Evolutionary conservation across 2,329 filamentous ascomycete genomes (phyloP).

Genomic region (Fusarium euwallaceae): DNA sequence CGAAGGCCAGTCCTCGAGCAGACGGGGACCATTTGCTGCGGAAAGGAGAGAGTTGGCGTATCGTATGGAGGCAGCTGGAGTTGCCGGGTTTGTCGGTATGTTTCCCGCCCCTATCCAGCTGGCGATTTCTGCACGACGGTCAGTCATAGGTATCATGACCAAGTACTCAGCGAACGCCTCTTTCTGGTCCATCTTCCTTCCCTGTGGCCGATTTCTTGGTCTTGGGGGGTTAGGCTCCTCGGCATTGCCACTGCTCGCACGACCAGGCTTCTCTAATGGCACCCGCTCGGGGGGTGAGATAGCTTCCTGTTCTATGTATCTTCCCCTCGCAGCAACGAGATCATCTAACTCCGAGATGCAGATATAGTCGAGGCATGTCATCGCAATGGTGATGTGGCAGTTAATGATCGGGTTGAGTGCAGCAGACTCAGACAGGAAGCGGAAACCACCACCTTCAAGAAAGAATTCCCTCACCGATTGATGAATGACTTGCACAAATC

Average conservation of each 20-base stretch:
- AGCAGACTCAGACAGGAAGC: accelerated
- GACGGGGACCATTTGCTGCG: neutral
- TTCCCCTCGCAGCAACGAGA: slow-evolving; percentile 1
- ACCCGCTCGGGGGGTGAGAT: neutral
- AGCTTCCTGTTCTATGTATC: too few species aligned
- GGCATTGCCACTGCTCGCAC: too few species aligned
- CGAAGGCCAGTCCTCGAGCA: neutral
- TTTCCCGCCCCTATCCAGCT: neutral
- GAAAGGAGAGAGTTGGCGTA: neutral
- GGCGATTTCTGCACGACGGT: neutral
- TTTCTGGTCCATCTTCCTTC: too few species aligned
- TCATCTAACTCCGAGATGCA: slow-evolving; percentile 20
- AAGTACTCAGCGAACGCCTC: neutral
- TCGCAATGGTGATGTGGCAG: slow-evolving; percentile 11
- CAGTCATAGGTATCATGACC: neutral
- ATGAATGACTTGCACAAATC: slow-evolving; percentile 27
- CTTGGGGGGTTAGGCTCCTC: too few species aligned
- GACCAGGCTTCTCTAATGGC: neutral
- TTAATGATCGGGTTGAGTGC: neutral
- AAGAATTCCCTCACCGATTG: slow-evolving; percentile 25
- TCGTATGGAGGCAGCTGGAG: neutral
- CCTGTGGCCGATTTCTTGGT: too few species aligned
- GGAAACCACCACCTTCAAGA: neutral
- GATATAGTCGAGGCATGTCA: slow-evolving; percentile 28
- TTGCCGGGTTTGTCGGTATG: neutral